Conservation (phyloP, 345 rosid species). For the Isatis tinctoria region DNA sequence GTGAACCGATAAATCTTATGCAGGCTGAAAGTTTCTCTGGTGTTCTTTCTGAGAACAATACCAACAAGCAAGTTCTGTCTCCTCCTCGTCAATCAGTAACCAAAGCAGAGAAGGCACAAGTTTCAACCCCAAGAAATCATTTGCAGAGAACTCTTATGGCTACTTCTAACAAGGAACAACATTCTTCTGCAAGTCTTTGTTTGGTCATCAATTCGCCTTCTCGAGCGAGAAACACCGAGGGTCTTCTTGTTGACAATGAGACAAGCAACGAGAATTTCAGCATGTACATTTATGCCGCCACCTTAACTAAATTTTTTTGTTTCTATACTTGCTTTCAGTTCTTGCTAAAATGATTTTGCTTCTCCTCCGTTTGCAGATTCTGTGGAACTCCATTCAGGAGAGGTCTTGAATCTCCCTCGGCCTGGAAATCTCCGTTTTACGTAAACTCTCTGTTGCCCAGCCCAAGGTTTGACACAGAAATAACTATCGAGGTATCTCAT, state of each 20-base stretch:
- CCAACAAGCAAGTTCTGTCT: conserved; percentile 42
- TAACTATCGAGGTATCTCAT: conserved; percentile 74
- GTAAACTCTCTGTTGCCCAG: conserved; percentile 75
- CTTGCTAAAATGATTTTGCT: not conserved
- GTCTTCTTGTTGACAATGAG: conserved; percentile 42
- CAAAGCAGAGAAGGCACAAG: conserved; percentile 37
- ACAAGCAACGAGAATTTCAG: conserved; percentile 54
- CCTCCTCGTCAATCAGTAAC: conserved; percentile 53
- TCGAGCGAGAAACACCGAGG: conserved; percentile 42
- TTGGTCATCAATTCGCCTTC: conserved; percentile 48
- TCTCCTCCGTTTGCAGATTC: conserved; percentile 47
- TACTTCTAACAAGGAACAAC: conserved; percentile 43
- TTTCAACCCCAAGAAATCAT: conserved; percentile 54
- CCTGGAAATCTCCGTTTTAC: conserved; percentile 98
- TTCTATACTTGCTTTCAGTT: not conserved
- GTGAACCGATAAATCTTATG: not conserved
- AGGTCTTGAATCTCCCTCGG: conserved; percentile 91
- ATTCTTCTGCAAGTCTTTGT: conserved; percentile 47
- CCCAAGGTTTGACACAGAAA: conserved; percentile 75
- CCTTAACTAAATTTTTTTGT: not conserved
- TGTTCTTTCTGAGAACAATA: conserved; percentile 54
- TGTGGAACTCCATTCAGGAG: conserved; percentile 84
- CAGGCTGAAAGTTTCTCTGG: conserved; percentile 53
- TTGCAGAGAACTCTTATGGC: conserved; percentile 37
- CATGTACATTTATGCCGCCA: conserved; percentile 47